Evolutionary conservation across 495 filamentous ascomycete genomes (phyloP), one percentile per base, ranked within the genome.

Genomic region (Lasiosphaeria miniovina): DNA sequence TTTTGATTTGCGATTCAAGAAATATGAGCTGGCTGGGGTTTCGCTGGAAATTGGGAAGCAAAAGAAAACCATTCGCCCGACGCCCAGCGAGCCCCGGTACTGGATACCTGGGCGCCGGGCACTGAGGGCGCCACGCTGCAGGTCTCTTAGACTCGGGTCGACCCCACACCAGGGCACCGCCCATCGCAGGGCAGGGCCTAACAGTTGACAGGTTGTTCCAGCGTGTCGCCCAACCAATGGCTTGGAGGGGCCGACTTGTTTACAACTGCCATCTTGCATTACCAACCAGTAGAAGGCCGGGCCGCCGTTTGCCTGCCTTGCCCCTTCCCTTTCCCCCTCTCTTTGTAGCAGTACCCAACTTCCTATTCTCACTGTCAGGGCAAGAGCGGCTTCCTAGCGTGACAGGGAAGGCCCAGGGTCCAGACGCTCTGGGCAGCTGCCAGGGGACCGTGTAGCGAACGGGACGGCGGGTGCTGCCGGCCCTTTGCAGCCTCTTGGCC

Each of bases 1-100:
- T 58, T 50, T 58, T 60, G 61, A 64, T 40, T 67, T 63, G 68
- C 66, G 68, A 66, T 66, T 66, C 59, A 55, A 61, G 54, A 65
- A 63, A 65, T 68, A 66, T 68, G 65, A 60, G 61, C 65, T 70
- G 68, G 69, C 63, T 68, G 61, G 69, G 69, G 66, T 59, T 60
- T 63, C 64, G 64, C 67, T 65, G 67, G 67, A 67, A 65, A 70
- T 63, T 60, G 24, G 55, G 46, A 53, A 24, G 56, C 59, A 61
- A 46, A 45, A 56, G 49, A 54, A 55, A 53, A 55, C 55, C 67
- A 70, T 70, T 70, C 62, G 67, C 56, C 52, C 53, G 62, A 38
- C 48, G 36, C 54, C 54, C 48, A 45, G 35, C 43, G 15, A 33
- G 11, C 36, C 40, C 17, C n/a, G 11, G 48, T 59, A 52, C 35